Base-by-base conservation (phyloP, 108 stramenopile genomes). In the Pseudonitzschia multistriata region DNA sequence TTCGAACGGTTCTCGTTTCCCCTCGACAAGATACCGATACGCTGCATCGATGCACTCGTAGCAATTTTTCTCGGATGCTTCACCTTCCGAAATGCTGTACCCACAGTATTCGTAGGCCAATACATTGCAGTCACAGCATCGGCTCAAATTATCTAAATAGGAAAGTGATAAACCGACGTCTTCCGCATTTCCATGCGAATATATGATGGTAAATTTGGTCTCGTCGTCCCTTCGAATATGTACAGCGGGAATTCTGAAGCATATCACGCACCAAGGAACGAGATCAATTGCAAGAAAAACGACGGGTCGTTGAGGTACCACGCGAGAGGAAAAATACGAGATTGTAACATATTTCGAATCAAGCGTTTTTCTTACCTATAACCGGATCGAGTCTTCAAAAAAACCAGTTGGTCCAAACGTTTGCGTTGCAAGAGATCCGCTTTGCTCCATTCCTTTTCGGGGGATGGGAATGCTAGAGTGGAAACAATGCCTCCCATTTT, bases 11-110 rank as follows among this genome's bases (percentile, higher is more conserved):
- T 3, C 24, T 52, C 42, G 7, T 60, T n/a, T n/a, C 28, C 31
- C 35, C 17, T 74, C 60, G 1, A 79, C 70, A 8, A 97, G 73
- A 73, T 97, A 95, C 25, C 82, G 69, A 66, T 88, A 97, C 35
- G 96, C 97, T 28, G 96, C 96, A 24, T 96, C 89, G 62, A 96
- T 91, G 71, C 96, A 96, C 3, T 85, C 88, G 80, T 96, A 98
- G 63, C 86, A 87, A 30, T 82, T 73, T 10, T 82, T 57, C 77
- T 95, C 94, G 24, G 73, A 73, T 13, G 94, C 88, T 15, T 72
- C 62, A 1, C 69, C 75, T 10, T 76, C 75, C 5, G 75, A 47
- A 8, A 76, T 70, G n/a, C 62, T 65, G 31, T 76, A 76, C 6
- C 74, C 74, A 5, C 31, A 76, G 66, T 98, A 98, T 79, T 98